Conservation (phyloP, 164 flowering plant species). For the Brasenia schreberi region DNA sequence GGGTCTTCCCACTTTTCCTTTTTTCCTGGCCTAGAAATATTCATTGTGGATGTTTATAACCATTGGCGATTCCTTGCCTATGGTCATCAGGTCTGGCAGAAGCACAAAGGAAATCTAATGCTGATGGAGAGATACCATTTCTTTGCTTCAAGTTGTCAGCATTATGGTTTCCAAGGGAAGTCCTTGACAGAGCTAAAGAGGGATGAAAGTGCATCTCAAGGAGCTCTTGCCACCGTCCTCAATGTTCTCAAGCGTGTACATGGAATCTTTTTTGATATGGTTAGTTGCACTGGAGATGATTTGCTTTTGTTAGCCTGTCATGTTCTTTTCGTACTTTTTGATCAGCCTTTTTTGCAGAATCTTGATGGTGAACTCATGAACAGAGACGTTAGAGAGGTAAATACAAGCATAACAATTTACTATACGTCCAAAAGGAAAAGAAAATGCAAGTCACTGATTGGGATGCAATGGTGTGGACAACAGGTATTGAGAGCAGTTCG, state of each 20-base stretch:
- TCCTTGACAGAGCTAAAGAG: slow-evolving; percentile 53
- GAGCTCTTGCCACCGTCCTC: slow-evolving; percentile 63
- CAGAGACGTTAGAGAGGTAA: slow-evolving; percentile 68
- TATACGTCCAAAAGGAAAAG: not conserved
- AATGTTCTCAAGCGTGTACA: slow-evolving; percentile 39
- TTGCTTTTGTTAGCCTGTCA: not conserved
- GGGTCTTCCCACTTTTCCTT: no score
- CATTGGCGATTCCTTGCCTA: not conserved
- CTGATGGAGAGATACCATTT: slow-evolving; percentile 81
- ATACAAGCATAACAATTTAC: not conserved
- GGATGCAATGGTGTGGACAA: not conserved
- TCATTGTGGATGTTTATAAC: not conserved
- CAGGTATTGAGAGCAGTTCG: slow-evolving; percentile 48
- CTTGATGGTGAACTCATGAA: slow-evolving; percentile 14
- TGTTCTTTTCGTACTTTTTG: not conserved
- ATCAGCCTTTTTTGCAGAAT: slow-evolving; percentile 25
- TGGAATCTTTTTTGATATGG: slow-evolving; percentile 40
- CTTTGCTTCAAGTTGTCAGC: slow-evolving; percentile 66
- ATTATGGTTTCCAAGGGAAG: slow-evolving; percentile 33
- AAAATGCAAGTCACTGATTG: not conserved
- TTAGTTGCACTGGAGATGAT: slow-evolving; percentile 12
- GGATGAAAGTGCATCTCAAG: slow-evolving; percentile 71
- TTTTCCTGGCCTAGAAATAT: not conserved
- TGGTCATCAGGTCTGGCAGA: slow-evolving; percentile 51
- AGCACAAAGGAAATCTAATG: slow-evolving; percentile 65